Conservation (phyloP, 2,329 filamentous ascomycete genomes). For the Ascochyta lentis region DNA sequence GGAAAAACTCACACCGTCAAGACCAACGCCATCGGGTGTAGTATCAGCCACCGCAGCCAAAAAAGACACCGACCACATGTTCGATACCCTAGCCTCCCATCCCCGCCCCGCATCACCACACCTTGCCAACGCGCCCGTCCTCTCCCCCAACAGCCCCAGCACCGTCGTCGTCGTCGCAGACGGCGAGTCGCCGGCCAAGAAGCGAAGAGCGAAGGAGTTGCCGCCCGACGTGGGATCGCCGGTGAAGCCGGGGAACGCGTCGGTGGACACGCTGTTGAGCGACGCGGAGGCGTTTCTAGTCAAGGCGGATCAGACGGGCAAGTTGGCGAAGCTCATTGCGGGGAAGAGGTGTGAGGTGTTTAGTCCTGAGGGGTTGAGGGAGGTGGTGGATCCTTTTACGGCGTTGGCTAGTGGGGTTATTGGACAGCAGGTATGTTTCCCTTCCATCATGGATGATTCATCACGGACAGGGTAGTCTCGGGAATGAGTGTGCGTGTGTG, state of each 20-base stretch:
- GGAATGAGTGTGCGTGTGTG: too few relatives aligned
- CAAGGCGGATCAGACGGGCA: conserved; percentile 74
- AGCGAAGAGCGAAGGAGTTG: neutral
- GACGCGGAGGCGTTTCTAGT: conserved; percentile 79
- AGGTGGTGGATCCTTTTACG: conserved; percentile 87
- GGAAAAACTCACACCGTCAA: conserved; percentile 34
- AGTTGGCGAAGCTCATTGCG: conserved; percentile 65
- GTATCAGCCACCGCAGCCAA: too few relatives aligned
- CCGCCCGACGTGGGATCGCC: conserved; percentile 12
- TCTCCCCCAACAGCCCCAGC: conserved; percentile 74
- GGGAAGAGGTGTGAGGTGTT: conserved; percentile 80
- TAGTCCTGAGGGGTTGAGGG: conserved; percentile 79
- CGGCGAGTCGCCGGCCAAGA: conserved; percentile 42
- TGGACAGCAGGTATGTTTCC: conserved; percentile 72
- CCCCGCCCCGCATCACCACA: conserved; percentile 67
- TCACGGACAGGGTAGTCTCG: too few relatives aligned
- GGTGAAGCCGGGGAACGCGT: conserved; percentile 54
- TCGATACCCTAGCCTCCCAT: conserved; percentile 27
- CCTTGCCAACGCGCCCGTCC: conserved; percentile 71
- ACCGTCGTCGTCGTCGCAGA: conserved; percentile 62
- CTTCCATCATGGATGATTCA: too few relatives aligned
- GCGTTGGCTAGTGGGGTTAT: conserved; percentile 87
- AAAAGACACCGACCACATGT: conserved; percentile 30
- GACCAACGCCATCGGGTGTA: conserved; percentile 58
- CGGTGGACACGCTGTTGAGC: conserved; percentile 75